These are phyloP conservation scores for Quercus phellos DNA, from an alignment of 331 rosid genomes.

Conservation along the genomic window DNA sequence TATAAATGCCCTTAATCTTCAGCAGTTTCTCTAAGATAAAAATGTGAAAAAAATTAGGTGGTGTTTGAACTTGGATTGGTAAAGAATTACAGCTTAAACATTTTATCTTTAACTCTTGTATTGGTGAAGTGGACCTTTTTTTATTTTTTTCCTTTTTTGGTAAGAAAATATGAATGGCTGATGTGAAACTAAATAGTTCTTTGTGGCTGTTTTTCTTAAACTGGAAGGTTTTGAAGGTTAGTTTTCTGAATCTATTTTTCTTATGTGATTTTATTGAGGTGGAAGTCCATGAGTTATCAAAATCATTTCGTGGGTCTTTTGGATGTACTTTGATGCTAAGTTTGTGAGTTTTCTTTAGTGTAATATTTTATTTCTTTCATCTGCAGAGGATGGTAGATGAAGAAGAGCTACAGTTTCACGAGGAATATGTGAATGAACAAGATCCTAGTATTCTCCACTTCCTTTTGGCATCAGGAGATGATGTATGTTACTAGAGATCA, in stretches of 20 bases:
- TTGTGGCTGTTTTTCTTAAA: not conserved
- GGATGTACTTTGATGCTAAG: constrained; percentile 12
- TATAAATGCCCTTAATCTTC: not conserved
- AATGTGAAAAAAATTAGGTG: not conserved
- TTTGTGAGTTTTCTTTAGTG: constrained; percentile 8
- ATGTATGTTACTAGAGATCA: constrained; percentile 35
- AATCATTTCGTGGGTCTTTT: not conserved
- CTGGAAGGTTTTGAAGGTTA: not conserved
- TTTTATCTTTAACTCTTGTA: not conserved
- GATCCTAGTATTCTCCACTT: constrained; percentile 98
- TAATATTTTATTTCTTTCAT: constrained; percentile 13
- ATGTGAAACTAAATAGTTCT: not conserved
- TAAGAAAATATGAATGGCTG: not conserved
- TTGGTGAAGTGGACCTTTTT: not conserved
- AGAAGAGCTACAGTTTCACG: constrained; percentile 94
- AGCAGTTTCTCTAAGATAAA: not conserved
- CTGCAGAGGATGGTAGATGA: constrained; percentile 95
- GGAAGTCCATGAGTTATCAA: constrained; percentile 4
- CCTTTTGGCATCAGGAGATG: constrained; percentile 96
- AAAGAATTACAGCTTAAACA: not conserved
- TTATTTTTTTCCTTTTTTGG: not conserved
- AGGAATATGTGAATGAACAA: constrained; percentile 90
- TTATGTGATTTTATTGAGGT: not conserved
- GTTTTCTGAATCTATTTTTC: not conserved
- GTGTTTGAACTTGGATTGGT: not conserved